A percentile compares a stretch with the other conserved stretches of the same genome.
Evolutionary conservation across 2,329 filamentous ascomycete genomes (phyloP).

Genomic region (Talaromyces funiculosus): DNA sequence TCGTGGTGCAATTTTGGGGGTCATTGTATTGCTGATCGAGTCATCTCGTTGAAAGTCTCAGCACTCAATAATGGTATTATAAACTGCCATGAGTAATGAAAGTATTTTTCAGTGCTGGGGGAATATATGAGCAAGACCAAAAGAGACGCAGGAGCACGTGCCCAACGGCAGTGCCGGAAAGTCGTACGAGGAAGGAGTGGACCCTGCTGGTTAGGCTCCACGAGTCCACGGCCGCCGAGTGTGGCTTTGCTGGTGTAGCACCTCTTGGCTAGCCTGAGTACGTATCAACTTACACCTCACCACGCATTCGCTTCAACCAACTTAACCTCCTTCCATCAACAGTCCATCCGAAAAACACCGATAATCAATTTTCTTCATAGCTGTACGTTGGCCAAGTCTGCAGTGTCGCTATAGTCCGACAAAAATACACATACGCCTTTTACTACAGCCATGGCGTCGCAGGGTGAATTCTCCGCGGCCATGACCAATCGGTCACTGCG

Average conservation of each 20-base stretch:
- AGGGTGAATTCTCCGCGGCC: constrained; percentile 40
- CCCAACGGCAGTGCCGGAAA: neutral
- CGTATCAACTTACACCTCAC: neutral
- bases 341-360: neutral
- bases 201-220: too few relatives aligned
- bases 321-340: constrained; percentile 4
- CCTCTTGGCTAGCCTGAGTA: neutral
- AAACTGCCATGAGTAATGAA: too few relatives aligned
- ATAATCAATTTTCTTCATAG: neutral
- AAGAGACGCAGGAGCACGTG: neutral
- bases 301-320: neutral
- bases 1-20: neutral
- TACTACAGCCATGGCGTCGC: constrained; percentile 27
- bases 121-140: neutral
- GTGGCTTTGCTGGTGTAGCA: constrained; percentile 9
- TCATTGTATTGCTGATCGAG: neutral
- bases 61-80: too few relatives aligned
- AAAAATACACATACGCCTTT: neutral
- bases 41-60: neutral
- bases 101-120: neutral
- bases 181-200: neutral
- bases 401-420: neutral
- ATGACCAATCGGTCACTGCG: constrained; percentile 80
- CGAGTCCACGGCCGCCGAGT: neutral
- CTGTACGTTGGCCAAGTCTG: neutral